Base-by-base conservation (phyloP, 73 alveolate genomes). In the Tetrahymena borealis region DNA sequence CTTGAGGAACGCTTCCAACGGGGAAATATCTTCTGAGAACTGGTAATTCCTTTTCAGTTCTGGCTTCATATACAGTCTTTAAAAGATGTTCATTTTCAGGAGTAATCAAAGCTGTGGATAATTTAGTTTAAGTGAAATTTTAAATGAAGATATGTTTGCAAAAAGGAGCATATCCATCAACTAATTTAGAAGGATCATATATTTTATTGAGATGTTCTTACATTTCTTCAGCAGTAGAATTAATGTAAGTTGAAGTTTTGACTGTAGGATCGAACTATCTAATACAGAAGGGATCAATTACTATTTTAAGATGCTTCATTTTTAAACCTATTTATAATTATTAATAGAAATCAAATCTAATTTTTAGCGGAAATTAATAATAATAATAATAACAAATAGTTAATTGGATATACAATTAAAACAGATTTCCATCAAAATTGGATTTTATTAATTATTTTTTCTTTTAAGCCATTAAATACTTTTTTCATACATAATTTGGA, bases 91-190 rank as follows among this genome's bases (percentile, higher is more conserved):
- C 95, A 94, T 98, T 98, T 40, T 98, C 98, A 11, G 94, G 95
- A 36, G 98, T 99, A 32, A 98, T 98, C 96, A 96, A 97, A 11
- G 97, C 93, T 38, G 96, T 95, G 35, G 97, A 93, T 78, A 96
- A 94, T 38, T 95, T 79, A 36, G 98, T 98, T 43, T 96, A 96
- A 2, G 99, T 98, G 95, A 99, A 99, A 96, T 99, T 99, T 91
- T 95, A 96, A 11, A 99, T 96, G 97, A 99, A 98, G 90, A 99
- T 90, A 95, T 99, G 99, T 93, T 99, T 99, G 96, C 99, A 99
- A 94, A 99, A 99, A n/a, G 99, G 99, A n/a, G 99, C 99, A 96
- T 99, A 99, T 5, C 99, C 90, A 39, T 97, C 96, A 15, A 94
- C 42, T 40, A 93, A 95, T 38, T 97, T 94, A 91, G 97, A 98